Base-by-base conservation (phyloP, 352 stramenopile species). In the Globisporangium spiculum region DNA sequence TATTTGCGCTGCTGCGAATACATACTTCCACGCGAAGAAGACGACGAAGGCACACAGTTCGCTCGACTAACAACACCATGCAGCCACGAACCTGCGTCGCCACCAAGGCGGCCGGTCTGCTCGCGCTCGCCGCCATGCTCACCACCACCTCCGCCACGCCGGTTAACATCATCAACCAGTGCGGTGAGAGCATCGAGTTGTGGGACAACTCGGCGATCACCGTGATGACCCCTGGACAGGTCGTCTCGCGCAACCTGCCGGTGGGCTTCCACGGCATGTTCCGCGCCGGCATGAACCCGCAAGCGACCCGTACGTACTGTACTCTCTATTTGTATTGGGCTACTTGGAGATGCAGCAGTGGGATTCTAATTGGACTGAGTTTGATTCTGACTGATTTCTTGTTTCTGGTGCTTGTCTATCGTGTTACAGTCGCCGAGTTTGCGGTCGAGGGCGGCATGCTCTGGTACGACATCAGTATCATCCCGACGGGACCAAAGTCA, bases 401-500 rank as follows among this genome's bases (percentile, higher is more conserved):
- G 3, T 54, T 54, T 10, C 12, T 74, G 68, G 12, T 20, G 38
- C 36, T 44, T 32, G 27, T 30, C 27, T 64, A 58, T 34, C 67
- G 36, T 4, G 30, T 53, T 46, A 41, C 60, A 82, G 76, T 86
- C 66, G 76, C 73, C 16, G 78, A 86, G 63, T 79, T 86, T 41
- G 69, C 74, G 6, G 63, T 83, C 20, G 74, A 60, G 0, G 73
- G 67, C 38, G 72, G 66, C 48, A 74, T 68, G 30, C 64, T 70
- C 41, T 86, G 78, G 76, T 86, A 83, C 58, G 78, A 86, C 70
- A 79, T 86, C 41, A 83, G 78, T 55, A 82, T 80, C 62, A 80
- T 86, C 64, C 73, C 76, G 14, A 80, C 81, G n/a, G 67, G 79
- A 4, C 65, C 74, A 20, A 71, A 61, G 38, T 60, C 22, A 36